These are phyloP conservation scores for Punica granatum DNA, from an alignment of 345 rosid species.

Conservation along the genomic window DNA sequence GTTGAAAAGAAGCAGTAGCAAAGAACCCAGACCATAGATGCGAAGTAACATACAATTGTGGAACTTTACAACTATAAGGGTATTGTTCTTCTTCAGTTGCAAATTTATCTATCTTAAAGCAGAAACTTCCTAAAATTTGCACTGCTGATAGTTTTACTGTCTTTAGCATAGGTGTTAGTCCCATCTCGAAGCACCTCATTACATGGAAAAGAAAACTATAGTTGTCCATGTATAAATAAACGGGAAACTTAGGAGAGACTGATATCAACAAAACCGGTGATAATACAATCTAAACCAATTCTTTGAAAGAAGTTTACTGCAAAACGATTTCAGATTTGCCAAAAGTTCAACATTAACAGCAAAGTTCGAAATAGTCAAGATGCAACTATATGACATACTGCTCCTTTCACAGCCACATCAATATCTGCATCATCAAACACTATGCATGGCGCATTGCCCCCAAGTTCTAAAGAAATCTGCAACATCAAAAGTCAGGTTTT, in stretches of 20 bases:
- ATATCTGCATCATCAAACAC: conserved; percentile 91
- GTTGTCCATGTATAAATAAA: background rate
- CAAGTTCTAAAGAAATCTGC: conserved; percentile 90
- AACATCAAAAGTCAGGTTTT: conserved; percentile 11
- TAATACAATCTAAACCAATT: background rate
- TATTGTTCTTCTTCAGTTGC: background rate
- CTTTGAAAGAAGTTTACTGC: background rate
- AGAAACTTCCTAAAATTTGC: background rate
- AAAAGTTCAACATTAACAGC: background rate
- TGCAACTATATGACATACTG: conserved; percentile 45
- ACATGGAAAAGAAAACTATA: background rate
- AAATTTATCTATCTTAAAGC: background rate
- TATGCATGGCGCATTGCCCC: conserved; percentile 98
- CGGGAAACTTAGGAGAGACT: background rate
- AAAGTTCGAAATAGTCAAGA: background rate
- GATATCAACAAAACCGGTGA: background rate
- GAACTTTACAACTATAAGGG: background rate
- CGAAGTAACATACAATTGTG: background rate
- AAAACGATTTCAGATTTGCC: background rate
- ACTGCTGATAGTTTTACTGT: background rate
- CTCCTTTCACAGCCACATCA: conserved; percentile 90
- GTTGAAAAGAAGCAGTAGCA: background rate
- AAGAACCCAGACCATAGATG: background rate
- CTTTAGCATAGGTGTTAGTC: background rate
- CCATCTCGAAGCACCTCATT: background rate